Base-by-base conservation (phyloP, 1,139 yeast species). In the Yamadazyma kanchanaburiensis region DNA sequence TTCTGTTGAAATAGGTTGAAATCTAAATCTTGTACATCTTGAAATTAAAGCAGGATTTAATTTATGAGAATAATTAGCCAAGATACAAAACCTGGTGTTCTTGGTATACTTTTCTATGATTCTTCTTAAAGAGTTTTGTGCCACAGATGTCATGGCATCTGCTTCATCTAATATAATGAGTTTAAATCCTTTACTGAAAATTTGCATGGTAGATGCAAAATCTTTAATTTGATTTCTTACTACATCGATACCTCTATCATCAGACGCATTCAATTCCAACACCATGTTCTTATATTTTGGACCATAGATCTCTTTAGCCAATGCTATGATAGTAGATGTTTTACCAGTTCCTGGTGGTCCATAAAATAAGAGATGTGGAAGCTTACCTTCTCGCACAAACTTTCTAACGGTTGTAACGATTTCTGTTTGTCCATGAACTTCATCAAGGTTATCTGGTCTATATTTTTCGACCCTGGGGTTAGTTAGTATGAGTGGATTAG, bases 281-380 rank as follows among this genome's bases (percentile, higher is more conserved):
- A 91, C 96, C 95, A 86, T 87, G 52, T 83, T 85, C 46, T 72
- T 74, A 58, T 85, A 87, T 49, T 80, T 80, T 24, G 78, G 69
- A 2, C 97, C 97, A 49, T 87, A 91, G n/a, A 91, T 79, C 49
- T 89, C 96, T 32, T 77, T 68, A 2, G 98, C 96, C 37, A 91
- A 61, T 0, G 97, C 97, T 21, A 85, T 74, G 38, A 91, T 85
- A 1, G 96, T 89, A 1, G 96, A 86, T 0, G 98, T 91, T 54
- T 91, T 91, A 41, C 98, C 98, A 0, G 96, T 89, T 15, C 98
- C 98, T 15, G 98, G 97, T 0, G 97, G 97, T 0, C 98, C 98
- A 55, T 91, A 89, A 56, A 91, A 89, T 27, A 89, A 62, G 39
- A 89, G 60, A 58, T 89, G 97, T 2, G 98, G 98, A 29, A 91